Base-by-base conservation (phyloP, 164 flowering plant species). In the Tinospora cordifolia region DNA sequence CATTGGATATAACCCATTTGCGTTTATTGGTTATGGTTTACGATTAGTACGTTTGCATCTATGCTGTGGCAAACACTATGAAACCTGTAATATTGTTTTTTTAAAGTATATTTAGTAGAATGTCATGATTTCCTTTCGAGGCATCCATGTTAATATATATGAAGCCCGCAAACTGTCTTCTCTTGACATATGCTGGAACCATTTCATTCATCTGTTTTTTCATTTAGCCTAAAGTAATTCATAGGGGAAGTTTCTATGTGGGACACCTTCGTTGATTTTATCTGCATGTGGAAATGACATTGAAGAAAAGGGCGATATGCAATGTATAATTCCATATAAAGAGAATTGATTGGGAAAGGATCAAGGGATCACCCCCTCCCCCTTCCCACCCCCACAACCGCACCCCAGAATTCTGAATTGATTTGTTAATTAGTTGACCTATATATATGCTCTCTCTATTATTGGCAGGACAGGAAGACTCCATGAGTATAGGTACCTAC, bases 331-430 rank as follows among this genome's bases (percentile, higher is more conserved):
- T 54, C 24, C 24, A 54, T 54, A 44, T 44, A 54, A 54, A 54
- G 24, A 54, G 11, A 8, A 54, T 54, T 65, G 25, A 65, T 65
- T 65, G 14, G 25, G 40, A 65, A 13, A 65, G 4, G 21, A 38
- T n/a, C 25, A 40, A 65, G 14, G 47, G 68, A 40, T 40, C 25
- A 17, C 17, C 40, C 68, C n/a, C n/a, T n/a, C n/a, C n/a, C n/a
- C n/a, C n/a, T n/a, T n/a, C n/a, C n/a, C n/a, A n/a, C n/a, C n/a
- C n/a, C n/a, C n/a, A n/a, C n/a, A n/a, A n/a, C n/a, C n/a, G n/a
- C n/a, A n/a, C n/a, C n/a, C 24, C 68, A 40, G 40, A 39, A 65
- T 40, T 65, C n/a, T 65, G 67, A n/a, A 65, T 8, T 22, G 67
- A 65, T 65, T 34, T 40, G 34, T 40, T n/a, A n/a, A 38, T 41